Conservation (phyloP, 2,329 filamentous ascomycete genomes). For the Aspergillus sp. region DNA sequence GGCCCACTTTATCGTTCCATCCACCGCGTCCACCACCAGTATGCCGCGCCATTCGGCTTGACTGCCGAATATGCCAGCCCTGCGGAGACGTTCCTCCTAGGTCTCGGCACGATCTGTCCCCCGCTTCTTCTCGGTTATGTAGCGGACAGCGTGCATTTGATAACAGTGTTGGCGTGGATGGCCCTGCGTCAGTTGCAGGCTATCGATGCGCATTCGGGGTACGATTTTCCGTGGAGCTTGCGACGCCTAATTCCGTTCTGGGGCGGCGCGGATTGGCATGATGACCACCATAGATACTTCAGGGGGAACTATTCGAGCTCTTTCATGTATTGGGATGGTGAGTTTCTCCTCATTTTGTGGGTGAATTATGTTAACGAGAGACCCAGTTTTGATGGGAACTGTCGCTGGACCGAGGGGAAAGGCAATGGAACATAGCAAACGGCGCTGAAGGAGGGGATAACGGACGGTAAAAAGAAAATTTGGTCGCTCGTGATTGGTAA, state of each 20-base stretch:
- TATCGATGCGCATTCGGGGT: constrained; percentile 93
- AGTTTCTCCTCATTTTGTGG: constrained; percentile 5
- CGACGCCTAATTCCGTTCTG: constrained; percentile 86
- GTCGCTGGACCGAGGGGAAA: constrained; percentile 22
- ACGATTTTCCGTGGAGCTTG: constrained; percentile 95
- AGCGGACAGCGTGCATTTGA: constrained; percentile 81
- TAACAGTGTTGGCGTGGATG: constrained; percentile 97
- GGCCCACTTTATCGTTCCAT: constrained; percentile 90
- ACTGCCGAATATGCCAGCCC: constrained; percentile 95
- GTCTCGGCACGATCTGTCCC: constrained; percentile 75
- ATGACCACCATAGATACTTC: constrained; percentile 94
- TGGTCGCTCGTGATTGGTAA: neutral
- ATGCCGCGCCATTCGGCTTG: constrained; percentile 91
- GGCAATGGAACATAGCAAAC: constrained; percentile 10
- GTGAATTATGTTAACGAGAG: neutral
- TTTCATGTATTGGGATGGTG: constrained; percentile 91
- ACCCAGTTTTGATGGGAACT: constrained; percentile 23
- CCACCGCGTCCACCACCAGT: constrained; percentile 98
- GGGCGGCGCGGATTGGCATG: constrained; percentile 93
- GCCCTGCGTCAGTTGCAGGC: constrained; percentile 87
- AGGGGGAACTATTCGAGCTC: constrained; percentile 95
- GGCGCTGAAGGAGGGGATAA: neutral
- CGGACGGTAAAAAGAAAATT: neutral
- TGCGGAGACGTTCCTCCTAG: constrained; percentile 90
- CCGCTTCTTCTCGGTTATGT: constrained; percentile 78